Conservation (phyloP, 1,284 basidiomycete species). For the Golubevia sp. region DNA sequence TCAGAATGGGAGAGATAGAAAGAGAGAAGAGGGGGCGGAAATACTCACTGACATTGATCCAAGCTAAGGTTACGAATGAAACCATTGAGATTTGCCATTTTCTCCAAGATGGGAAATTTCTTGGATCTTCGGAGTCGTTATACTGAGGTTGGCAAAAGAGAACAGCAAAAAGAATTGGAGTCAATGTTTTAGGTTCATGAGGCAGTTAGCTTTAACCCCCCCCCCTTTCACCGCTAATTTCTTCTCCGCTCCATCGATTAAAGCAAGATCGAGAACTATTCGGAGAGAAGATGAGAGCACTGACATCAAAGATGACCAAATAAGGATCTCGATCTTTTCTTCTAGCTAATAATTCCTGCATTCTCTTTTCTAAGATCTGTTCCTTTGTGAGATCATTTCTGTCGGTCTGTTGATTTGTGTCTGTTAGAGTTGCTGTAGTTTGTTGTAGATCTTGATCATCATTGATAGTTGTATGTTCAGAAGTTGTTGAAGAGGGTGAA, state of each 20-base stretch:
- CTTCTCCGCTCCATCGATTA: too few species aligned
- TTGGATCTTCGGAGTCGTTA: constrained; percentile 22
- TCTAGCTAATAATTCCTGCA: background rate
- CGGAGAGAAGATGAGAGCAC: too few species aligned
- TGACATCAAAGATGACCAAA: background rate
- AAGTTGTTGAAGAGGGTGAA: too few species aligned
- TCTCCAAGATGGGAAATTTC: constrained; percentile 12
- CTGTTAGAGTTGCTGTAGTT: too few species aligned
- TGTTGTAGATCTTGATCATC: too few species aligned
- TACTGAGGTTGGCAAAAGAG: background rate
- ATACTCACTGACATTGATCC: constrained; percentile 20
- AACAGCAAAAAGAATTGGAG: too few species aligned
- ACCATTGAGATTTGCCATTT: constrained; percentile 27
- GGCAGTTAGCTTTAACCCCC: too few species aligned
- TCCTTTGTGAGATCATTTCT: background rate
- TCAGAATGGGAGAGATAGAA: background rate
- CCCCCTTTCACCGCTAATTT: too few species aligned
- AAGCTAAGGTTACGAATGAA: constrained; percentile 18
- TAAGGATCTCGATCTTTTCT: background rate
- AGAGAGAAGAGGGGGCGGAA: background rate
- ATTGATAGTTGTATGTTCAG: too few species aligned
- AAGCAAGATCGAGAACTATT: too few species aligned
- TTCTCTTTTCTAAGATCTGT: background rate
- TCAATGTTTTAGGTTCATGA: too few species aligned
- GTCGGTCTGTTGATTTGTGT: too few species aligned